Base-by-base conservation (phyloP, 2,329 filamentous ascomycete species). In the Cladophialophora immunda region DNA sequence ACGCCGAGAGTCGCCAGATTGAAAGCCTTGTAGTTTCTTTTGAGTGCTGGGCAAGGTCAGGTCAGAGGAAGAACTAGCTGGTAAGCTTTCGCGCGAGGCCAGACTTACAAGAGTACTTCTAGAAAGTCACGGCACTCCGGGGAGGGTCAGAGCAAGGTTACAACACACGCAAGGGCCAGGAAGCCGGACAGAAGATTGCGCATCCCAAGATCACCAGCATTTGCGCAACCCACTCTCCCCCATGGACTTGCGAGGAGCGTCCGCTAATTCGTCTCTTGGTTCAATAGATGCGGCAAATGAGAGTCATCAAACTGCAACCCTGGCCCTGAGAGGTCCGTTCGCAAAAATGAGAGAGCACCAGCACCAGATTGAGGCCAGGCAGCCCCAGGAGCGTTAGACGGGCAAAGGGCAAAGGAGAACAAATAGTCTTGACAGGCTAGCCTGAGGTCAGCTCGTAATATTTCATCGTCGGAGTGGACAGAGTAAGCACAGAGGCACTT, bases 361-460 rank as follows among this genome's bases (percentile, higher is more conserved):
- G 53, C 59, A 59, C 32, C 32, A 66, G 66, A 61, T 62, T 58
- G 59, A 65, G 60, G 59, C 58, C 67, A 71, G 67, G 66, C 61
- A 69, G 61, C 55, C 38, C 54, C 58, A 52, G 34, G 32, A 54
- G 59, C 38, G 36, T 52, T 50, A 56, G 65, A 68, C 60, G 66
- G 22, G 66, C 60, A 52, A 66, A 64, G 59, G 54, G 58, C 53
- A 58, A 66, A 50, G 54, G 56, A 63, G 57, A 70, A 58, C 52
- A 68, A 60, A 61, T 66, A 68, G 57, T 66, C 54, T 66, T 45
- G 45, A 64, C 63, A 29, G 64, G 50, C 66, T 68, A 68, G 62
- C 59, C 62, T 62, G 57, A 68, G 64, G 66, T 69, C 67, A 68
- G 67, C 69, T 69, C 67, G 67, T 68, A 69, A 69, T 67, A 68